Conservation (phyloP, 2,329 filamentous ascomycete species). For the Curvularia spicifera region DNA sequence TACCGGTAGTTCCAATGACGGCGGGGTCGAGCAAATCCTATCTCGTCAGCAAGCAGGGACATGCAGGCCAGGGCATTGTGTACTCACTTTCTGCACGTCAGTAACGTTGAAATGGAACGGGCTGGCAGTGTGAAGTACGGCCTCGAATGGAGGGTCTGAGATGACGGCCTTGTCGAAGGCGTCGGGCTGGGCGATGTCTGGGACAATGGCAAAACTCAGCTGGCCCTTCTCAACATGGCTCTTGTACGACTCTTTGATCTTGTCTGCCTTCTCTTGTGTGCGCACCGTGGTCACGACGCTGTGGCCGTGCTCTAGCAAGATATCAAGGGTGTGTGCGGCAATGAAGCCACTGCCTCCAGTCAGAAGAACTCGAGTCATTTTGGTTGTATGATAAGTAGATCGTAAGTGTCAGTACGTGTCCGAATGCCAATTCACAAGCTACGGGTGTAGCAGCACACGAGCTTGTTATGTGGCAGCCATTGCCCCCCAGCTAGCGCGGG, state of each 20-base stretch:
- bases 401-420: not conserved
- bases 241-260: constrained; percentile 63
- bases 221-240: constrained; percentile 59
- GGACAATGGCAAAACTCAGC: constrained; percentile 70
- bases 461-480: constrained; percentile 15
- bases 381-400: not conserved
- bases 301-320: constrained; percentile 63
- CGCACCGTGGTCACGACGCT: constrained; percentile 69
- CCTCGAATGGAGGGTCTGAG: constrained; percentile 70
- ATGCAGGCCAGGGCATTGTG: too few relatives aligned
- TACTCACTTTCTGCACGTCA: constrained; percentile 66
- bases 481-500: constrained; percentile 23
- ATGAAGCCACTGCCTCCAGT: constrained; percentile 69
- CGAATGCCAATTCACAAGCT: not conserved
- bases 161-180: constrained; percentile 70
- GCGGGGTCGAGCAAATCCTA: constrained; percentile 64
- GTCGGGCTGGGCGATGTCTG: constrained; percentile 71
- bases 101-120: constrained; percentile 79
- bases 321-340: constrained; percentile 68
- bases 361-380: constrained; percentile 51
- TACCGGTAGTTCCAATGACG: constrained; percentile 67
- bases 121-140: constrained; percentile 59
- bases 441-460: constrained; percentile 19
- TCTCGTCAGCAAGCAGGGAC: constrained; percentile 6
- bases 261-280: constrained; percentile 66